A percentile compares a stretch with the other conserved stretches of the same genome.
These are phyloP conservation scores for Picochlorum costavermella DNA, from an alignment of 139 green algal genomes.

Conservation along the genomic window DNA sequence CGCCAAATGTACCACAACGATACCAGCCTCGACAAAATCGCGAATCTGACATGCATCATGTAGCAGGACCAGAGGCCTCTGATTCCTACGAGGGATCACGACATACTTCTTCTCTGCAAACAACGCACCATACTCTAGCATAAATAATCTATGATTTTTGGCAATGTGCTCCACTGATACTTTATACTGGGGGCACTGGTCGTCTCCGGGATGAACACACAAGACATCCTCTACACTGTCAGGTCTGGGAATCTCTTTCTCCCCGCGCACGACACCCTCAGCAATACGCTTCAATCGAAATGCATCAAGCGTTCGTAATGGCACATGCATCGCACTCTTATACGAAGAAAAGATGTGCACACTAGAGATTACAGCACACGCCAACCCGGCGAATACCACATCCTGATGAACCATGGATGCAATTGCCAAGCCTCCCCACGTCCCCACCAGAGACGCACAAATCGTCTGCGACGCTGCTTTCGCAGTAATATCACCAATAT, in stretches of 20 bases:
- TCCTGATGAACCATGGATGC: conserved; percentile 12
- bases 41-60: neutral
- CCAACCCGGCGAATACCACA: conserved; percentile 2
- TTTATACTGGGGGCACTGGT: neutral
- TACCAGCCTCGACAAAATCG: conserved; percentile 1
- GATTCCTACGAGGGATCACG: neutral
- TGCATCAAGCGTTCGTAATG: conserved; percentile 56
- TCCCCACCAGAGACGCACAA: conserved; percentile 52
- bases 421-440: conserved; percentile 20
- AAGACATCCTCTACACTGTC: neutral
- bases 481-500: conserved; percentile 55
- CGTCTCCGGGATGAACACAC: neutral
- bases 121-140: neutral
- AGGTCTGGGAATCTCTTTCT: neutral
- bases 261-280: neutral
- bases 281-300: conserved; percentile 13
- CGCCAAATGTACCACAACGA: neutral
- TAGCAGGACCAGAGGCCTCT: neutral
- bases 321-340: conserved; percentile 30
- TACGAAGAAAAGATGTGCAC: conserved; percentile 23
- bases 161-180: neutral
- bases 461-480: conserved; percentile 65
- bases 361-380: conserved; percentile 18
- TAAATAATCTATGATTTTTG: neutral
- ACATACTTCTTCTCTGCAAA: conserved; percentile 2